A percentile compares a stretch with the other conserved stretches of the same genome.
phyloP scores from a whole-genome alignment of 352 stramenopile species.

The Phytophthora ramorum region DNA sequence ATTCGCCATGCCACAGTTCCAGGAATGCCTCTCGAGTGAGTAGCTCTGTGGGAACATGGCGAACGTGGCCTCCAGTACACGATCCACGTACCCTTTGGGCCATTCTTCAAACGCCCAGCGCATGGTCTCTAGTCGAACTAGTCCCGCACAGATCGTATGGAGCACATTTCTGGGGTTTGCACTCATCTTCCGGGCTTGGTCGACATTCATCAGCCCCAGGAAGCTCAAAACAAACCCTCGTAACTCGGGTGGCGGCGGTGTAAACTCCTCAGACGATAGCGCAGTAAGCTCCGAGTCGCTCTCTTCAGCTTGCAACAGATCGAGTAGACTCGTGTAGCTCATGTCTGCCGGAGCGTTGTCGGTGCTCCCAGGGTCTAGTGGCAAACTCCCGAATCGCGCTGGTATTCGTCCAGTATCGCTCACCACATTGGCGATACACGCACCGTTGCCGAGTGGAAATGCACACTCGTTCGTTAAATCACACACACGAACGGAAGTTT shows the following conservation, averaged over 20 bases:
- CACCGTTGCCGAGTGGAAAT: conserved; percentile 57
- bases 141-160: conserved; percentile 54
- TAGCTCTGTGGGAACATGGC: conserved; percentile 59
- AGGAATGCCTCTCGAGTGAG: conserved; percentile 55
- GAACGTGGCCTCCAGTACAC: conserved; percentile 51
- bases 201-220: conserved; percentile 65
- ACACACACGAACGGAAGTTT: conserved; percentile 50
- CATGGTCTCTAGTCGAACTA: conserved; percentile 67
- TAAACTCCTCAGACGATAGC: conserved; percentile 33
- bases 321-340: conserved; percentile 35
- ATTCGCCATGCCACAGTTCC: conserved; percentile 66
- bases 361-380: conserved; percentile 38
- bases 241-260: conserved; percentile 47
- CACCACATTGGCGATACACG: conserved; percentile 44
- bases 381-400: conserved; percentile 43
- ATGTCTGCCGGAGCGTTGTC: conserved; percentile 8
- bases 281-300: conserved; percentile 27
- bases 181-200: conserved; percentile 51
- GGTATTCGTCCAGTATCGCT: conserved; percentile 16
- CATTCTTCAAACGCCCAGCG: conserved; percentile 65
- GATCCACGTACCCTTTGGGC: conserved; percentile 53
- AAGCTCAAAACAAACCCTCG: conserved; percentile 71
- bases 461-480: conserved; percentile 52
- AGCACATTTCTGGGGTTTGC: conserved; percentile 46
- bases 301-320: conserved; percentile 34